Conservation (phyloP, 139 green algal species). For the Coccomyxa sp. region DNA sequence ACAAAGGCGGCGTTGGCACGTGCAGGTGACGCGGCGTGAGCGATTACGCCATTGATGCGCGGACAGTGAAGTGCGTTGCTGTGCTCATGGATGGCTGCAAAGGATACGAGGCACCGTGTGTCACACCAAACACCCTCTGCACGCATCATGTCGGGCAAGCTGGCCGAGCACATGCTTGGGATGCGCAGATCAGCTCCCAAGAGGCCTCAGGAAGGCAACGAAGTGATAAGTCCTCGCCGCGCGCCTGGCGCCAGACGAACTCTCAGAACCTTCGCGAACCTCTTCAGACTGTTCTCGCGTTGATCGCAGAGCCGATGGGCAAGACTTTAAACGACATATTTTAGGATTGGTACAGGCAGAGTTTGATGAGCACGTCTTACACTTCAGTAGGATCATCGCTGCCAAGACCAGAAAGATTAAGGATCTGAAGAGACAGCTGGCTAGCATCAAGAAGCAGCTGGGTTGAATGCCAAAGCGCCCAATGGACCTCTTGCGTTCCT, state of each 20-base stretch:
- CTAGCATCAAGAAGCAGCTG: constrained; percentile 1
- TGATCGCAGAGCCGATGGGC: background rate
- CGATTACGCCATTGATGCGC: background rate
- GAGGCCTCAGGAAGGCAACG: background rate
- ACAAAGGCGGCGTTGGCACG: background rate
- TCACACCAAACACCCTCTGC: background rate
- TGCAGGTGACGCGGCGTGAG: background rate
- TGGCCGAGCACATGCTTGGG: background rate
- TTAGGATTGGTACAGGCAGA: background rate
- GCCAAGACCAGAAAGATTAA: background rate
- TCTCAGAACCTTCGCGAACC: background rate
- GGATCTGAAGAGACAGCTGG: background rate
- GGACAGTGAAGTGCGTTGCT: background rate
- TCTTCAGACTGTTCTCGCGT: background rate
- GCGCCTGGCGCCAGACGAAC: background rate
- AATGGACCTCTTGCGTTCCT: background rate
- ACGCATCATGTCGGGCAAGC: background rate
- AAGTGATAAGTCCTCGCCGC: background rate
- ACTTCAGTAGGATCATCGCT: background rate
- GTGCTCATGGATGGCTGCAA: background rate
- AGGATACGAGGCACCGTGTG: background rate
- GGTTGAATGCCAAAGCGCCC: background rate
- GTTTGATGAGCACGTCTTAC: background rate
- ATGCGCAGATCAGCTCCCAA: background rate
- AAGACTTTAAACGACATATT: background rate